Base-by-base conservation (phyloP, 495 filamentous ascomycete species). In the Xanthoparmelia taractica region DNA sequence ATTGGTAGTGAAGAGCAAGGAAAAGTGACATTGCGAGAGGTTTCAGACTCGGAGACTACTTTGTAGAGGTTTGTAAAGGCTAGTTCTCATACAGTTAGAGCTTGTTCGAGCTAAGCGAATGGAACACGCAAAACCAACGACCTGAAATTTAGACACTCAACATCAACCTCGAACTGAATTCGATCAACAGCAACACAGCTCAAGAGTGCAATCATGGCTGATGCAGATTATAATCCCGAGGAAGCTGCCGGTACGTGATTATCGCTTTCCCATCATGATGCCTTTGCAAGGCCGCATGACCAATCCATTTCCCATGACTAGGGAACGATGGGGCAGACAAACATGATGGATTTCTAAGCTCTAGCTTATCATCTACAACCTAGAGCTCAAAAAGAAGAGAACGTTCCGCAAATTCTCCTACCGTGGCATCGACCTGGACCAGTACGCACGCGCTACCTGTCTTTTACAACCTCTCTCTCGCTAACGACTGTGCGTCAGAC, bases 381-480 rank as follows among this genome's bases (percentile, higher is more conserved):
- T 77, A 88, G 85, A 96, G 87, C 84, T 96, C 81, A 97, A 98
- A 91, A 96, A 91, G 86, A 94, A 86, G 82, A 96, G 93, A 91
- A 82, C 91, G 74, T 97, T 97, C 90, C 89, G 92, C 82, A 97
- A 97, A 87, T 98, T 98, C 79, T 94, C 93, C 70, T 98, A 97
- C 88, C 92, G 94, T 75, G 94, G 94, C 70, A 89, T 97, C 79
- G 94, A 98, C 77, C 92, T 98, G 78, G 94, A 98, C 78, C 89
- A 95, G 93, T 96, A 90, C 71, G 89, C 81, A n/a, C 67, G 48
- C 38, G 65, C 79, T 66, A 60, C 47, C 65, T 47, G 29, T 38
- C 45, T 48, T 45, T 33, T 85, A 85, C 47, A 89, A 61, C 58
- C 80, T 73, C 34, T 37, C 33, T 29, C 34, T 27, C n/a, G 17